Evolutionary conservation across 305 asterid genomes (phyloP).

Genomic region (Fraxinus nigra): DNA sequence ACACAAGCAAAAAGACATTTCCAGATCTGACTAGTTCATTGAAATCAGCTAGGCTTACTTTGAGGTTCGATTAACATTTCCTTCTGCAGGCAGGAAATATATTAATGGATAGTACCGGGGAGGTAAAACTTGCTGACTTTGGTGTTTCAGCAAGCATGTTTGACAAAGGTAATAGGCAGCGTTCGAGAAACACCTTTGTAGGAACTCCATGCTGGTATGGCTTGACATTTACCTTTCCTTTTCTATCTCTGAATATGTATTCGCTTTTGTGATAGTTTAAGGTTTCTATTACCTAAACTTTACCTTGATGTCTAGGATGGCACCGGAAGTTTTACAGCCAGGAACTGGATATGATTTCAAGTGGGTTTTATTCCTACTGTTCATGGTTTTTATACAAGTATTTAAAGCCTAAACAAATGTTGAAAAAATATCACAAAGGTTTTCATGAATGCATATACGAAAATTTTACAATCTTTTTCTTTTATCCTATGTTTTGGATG

Average conservation of each 20-base stretch:
- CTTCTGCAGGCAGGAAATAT: slow-evolving; percentile 87
- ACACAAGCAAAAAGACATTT: not conserved
- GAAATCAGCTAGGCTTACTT: slow-evolving; percentile 9
- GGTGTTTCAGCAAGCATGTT: slow-evolving; percentile 98
- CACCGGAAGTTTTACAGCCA: slow-evolving; percentile 98
- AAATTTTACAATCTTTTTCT: not conserved
- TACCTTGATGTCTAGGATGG: slow-evolving; percentile 68
- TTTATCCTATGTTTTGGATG: not conserved
- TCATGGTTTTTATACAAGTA: not conserved
- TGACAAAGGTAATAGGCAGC: slow-evolving; percentile 95
- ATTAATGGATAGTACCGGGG: slow-evolving; percentile 81
- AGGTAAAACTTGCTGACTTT: slow-evolving; percentile 94
- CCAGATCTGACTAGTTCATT: slow-evolving; percentile 21
- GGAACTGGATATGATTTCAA: slow-evolving; percentile 99
- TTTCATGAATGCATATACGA: not conserved
- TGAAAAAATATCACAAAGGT: not conserved
- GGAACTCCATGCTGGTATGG: slow-evolving; percentile 99
- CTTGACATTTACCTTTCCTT: slow-evolving; percentile 15
- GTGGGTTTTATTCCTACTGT: slow-evolving; percentile 46
- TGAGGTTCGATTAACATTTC: slow-evolving; percentile 26
- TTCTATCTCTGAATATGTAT: not conserved
- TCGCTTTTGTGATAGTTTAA: not conserved
- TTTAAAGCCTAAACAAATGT: not conserved
- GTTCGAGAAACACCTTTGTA: slow-evolving; percentile 94
- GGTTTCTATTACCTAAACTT: slow-evolving; percentile 13